These are phyloP conservation scores for Dryas drummondii DNA, from an alignment of 306 rosid species.

Conservation along the genomic window DNA sequence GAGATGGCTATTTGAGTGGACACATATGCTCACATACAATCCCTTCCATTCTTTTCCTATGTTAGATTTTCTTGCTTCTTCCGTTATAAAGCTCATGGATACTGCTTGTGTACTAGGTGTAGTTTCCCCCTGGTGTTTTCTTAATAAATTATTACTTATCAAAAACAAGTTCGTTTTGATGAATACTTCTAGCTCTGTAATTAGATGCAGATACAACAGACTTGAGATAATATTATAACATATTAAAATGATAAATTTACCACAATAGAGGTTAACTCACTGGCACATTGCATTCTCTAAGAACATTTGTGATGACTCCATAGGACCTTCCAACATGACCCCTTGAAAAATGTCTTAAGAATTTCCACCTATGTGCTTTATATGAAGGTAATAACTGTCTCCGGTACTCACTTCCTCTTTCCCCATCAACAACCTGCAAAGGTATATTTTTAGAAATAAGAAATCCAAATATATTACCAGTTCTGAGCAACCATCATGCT, in stretches of 20 bases:
- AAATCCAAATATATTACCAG: not conserved
- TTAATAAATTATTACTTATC: too few relatives aligned
- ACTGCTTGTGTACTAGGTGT: too few relatives aligned
- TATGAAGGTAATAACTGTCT: conserved; percentile 77
- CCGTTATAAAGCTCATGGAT: not conserved
- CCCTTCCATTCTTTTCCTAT: too few relatives aligned
- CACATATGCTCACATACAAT: too few relatives aligned
- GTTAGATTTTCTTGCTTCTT: not conserved
- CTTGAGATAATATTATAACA: not conserved
- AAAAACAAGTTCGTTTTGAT: not conserved
- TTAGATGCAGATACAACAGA: not conserved
- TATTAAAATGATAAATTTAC: not conserved
- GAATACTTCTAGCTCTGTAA: not conserved
- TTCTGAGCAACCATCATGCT: not conserved
- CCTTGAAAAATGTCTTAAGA: conserved; percentile 39
- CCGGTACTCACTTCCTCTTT: conserved; percentile 70
- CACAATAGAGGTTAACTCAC: conserved; percentile 39
- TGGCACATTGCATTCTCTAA: conserved; percentile 67
- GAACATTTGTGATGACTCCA: conserved; percentile 46
- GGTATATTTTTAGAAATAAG: not conserved
- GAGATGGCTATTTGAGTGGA: too few relatives aligned
- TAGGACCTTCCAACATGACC: conserved; percentile 63
- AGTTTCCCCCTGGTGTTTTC: too few relatives aligned
- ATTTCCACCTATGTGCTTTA: conserved; percentile 71
- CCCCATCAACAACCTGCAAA: conserved; percentile 80